Evolutionary conservation across 2,329 filamentous ascomycete species (phyloP).

Genomic region (Dothistroma septosporum): DNA sequence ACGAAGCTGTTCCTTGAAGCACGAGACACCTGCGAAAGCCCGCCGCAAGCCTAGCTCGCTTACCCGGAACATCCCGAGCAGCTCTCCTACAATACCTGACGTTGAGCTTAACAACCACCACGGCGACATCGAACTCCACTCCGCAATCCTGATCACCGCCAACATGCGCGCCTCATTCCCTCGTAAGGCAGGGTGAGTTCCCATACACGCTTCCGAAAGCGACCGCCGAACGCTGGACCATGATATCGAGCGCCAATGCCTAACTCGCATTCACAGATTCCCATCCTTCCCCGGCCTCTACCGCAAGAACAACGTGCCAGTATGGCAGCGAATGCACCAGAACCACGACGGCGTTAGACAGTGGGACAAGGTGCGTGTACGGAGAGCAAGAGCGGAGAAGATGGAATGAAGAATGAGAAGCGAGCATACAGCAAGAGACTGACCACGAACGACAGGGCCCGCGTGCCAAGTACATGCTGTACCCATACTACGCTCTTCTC

Average conservation of each 20-base stretch:
- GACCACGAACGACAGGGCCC: conserved; percentile 49
- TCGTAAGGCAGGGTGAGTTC: conserved; percentile 43
- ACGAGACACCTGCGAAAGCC: background rate
- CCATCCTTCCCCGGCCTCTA: conserved; percentile 48
- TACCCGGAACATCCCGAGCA: background rate
- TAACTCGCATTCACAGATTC: conserved; percentile 13
- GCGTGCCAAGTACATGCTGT: conserved; percentile 61
- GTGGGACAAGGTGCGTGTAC: conserved; percentile 69
- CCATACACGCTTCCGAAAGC: background rate
- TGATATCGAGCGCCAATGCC: conserved; percentile 2
- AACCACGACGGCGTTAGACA: conserved; percentile 66
- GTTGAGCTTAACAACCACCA: conserved; percentile 2
- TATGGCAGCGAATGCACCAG: conserved; percentile 73
- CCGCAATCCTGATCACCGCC: conserved; percentile 2
- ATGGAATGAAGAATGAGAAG: background rate
- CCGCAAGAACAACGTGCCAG: conserved; percentile 71
- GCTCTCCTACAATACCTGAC: background rate
- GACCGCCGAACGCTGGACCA: background rate
- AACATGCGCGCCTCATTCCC: conserved; percentile 35
- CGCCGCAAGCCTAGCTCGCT: background rate
- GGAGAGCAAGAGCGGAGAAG: conserved; percentile 5
- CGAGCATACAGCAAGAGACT: conserved; percentile 11
- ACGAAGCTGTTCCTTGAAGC: background rate
- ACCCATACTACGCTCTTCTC: conserved; percentile 60
- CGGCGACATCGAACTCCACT: conserved; percentile 8